phyloP scores from a whole-genome alignment of 1,284 basidiomycete species.

The Apiotrichum montevideense region DNA sequence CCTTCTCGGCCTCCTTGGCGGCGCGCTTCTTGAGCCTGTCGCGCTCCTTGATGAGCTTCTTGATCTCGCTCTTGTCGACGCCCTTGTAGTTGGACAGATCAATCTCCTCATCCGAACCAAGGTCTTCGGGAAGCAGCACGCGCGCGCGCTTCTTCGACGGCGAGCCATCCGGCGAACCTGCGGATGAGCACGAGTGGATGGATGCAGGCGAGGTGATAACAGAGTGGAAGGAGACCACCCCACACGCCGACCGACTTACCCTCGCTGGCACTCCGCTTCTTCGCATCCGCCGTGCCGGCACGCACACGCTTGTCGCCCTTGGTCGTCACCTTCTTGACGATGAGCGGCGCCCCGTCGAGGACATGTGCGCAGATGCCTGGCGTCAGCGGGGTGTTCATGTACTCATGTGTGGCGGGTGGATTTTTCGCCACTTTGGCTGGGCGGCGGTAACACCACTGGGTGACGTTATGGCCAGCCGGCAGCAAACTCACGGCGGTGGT shows the following conservation, averaged over 20 bases:
- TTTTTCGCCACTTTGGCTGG: neutral
- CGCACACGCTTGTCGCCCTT: conserved; percentile 52
- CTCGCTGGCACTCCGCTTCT: conserved; percentile 35
- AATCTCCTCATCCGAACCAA: conserved; percentile 20
- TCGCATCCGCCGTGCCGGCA: conserved; percentile 18
- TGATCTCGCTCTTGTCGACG: conserved; percentile 38
- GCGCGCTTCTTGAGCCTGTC: conserved; percentile 59
- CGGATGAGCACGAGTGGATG: neutral
- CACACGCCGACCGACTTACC: conserved; percentile 21
- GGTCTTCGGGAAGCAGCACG: conserved; percentile 48
- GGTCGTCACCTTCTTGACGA: conserved; percentile 51
- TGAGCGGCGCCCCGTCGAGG: conserved; percentile 48
- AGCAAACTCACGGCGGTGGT: conserved; percentile 61
- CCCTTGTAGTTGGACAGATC: conserved; percentile 25
- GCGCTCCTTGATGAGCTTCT: conserved; percentile 37
- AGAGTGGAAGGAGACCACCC: no score
- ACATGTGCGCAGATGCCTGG: conserved; percentile 61
- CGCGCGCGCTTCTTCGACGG: conserved; percentile 29
- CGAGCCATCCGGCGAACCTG: conserved; percentile 14
- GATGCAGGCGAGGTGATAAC: neutral
- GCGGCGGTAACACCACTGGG: neutral
- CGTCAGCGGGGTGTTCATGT: neutral
- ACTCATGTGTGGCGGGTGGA: neutral
- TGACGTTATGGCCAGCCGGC: no score
- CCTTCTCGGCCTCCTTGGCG: conserved; percentile 53